A percentile compares a stretch with the other conserved stretches of the same genome.
Conservation (phyloP, 2,329 filamentous ascomycete genomes). For the Neofusicoccum kwambonambiense region DNA sequence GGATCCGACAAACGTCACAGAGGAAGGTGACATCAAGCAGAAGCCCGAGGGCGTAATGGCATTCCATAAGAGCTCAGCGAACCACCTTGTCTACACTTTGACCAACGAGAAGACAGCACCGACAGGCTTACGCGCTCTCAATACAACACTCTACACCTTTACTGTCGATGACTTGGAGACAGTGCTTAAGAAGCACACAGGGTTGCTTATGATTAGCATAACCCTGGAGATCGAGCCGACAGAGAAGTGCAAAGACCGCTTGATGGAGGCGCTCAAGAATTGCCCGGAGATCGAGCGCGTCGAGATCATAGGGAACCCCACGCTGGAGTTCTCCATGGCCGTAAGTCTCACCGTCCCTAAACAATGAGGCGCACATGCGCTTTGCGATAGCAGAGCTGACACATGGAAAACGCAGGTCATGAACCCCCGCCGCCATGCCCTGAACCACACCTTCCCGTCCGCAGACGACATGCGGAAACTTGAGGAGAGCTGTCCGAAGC, state of each 20-base stretch:
- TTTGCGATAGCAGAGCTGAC: too few species aligned
- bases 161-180: slow-evolving; percentile 32
- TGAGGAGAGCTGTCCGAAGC: slow-evolving; percentile 31
- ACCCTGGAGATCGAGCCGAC: slow-evolving; percentile 38
- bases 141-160: slow-evolving; percentile 45
- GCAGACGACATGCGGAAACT: slow-evolving; percentile 35
- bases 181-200: slow-evolving; percentile 37
- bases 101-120: slow-evolving; percentile 33
- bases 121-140: slow-evolving; percentile 35
- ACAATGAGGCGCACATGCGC: too few species aligned
- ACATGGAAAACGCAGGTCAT: slow-evolving; percentile 22
- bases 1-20: slow-evolving; percentile 21
- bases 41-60: slow-evolving; percentile 35
- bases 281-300: slow-evolving; percentile 38
- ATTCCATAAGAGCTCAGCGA: slow-evolving; percentile 32
- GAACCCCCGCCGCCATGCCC: slow-evolving; percentile 27
- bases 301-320: slow-evolving; percentile 41
- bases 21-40: slow-evolving; percentile 24
- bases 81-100: slow-evolving; percentile 32
- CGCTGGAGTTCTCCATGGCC: slow-evolving; percentile 38
- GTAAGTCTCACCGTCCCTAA: slow-evolving; percentile 24
- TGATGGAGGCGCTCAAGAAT: slow-evolving; percentile 31
- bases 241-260: slow-evolving; percentile 34
- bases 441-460: slow-evolving; percentile 34
- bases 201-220: slow-evolving; percentile 39